phyloP scores from a whole-genome alignment of 176 grass and related monocot genomes.

The Oryza brachyantha region DNA sequence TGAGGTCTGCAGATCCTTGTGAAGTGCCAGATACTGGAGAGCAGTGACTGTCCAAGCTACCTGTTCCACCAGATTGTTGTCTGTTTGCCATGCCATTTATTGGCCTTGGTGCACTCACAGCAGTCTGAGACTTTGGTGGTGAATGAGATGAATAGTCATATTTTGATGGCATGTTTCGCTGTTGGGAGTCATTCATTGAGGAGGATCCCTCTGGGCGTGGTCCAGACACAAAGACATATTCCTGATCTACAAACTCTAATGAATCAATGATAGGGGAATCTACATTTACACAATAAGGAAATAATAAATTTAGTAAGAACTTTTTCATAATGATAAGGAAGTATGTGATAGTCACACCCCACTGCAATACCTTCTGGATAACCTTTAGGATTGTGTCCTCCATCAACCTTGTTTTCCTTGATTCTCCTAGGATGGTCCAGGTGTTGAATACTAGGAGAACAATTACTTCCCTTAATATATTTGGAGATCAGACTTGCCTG shows the following conservation, averaged over 20 bases:
- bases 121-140: slow-evolving; percentile 50
- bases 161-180: slow-evolving; percentile 53
- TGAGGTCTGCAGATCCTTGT: slow-evolving; percentile 73
- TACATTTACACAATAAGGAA: slow-evolving; percentile 55
- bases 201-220: slow-evolving; percentile 58
- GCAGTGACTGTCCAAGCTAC: slow-evolving; percentile 70
- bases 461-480: slow-evolving; percentile 55
- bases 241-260: slow-evolving; percentile 96
- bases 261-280: slow-evolving; percentile 79
- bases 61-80: slow-evolving; percentile 38
- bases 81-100: slow-evolving; percentile 53
- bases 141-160: slow-evolving; percentile 55
- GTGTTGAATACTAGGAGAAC: slow-evolving; percentile 30
- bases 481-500: slow-evolving; percentile 52
- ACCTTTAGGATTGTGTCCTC: slow-evolving; percentile 20
- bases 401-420: slow-evolving; percentile 46
- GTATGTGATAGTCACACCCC: slow-evolving; percentile 26
- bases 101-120: slow-evolving; percentile 76
- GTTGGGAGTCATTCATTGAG: slow-evolving; percentile 47
- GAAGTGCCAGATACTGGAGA: slow-evolving; percentile 81
- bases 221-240: slow-evolving; percentile 87
- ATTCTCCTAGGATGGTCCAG: slow-evolving; percentile 39
- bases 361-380: slow-evolving; percentile 59
- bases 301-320: slow-evolving; percentile 41
- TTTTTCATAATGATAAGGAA: slow-evolving; percentile 27